Conservation (phyloP, 2,329 filamentous ascomycete species). For the Purpureocillium takamizusanense region DNA sequence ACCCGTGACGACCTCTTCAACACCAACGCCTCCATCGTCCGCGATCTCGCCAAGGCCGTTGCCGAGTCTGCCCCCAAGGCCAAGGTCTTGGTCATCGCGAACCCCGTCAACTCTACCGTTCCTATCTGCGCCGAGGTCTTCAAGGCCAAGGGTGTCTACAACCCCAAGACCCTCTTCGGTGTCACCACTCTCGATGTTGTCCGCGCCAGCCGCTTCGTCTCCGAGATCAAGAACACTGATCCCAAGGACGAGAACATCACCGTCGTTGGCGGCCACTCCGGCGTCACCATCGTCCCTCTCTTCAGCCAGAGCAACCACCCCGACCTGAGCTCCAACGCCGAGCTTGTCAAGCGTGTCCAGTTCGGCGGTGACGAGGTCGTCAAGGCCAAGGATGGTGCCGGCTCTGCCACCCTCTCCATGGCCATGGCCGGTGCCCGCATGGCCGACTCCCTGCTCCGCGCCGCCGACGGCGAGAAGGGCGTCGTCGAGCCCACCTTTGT, state of each 20-base stretch:
- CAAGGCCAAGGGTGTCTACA: conserved; percentile 93
- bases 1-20: conserved; percentile 99
- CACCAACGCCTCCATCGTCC: conserved; percentile 99
- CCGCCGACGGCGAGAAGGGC: conserved; percentile 86
- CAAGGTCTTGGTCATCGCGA: conserved; percentile 95
- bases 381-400: conserved; percentile 96
- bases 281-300: conserved; percentile 95
- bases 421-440: conserved; percentile 82
- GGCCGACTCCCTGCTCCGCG: conserved; percentile 89
- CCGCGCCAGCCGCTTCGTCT: conserved; percentile 95
- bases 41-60: conserved; percentile 91
- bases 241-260: conserved; percentile 89
- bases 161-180: conserved; percentile 98
- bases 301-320: conserved; percentile 89
- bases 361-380: conserved; percentile 99
- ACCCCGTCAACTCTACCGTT: conserved; percentile 99
- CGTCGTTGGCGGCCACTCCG: conserved; percentile 94
- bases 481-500: conserved; percentile 95
- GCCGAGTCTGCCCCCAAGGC: conserved; percentile 84
- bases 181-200: conserved; percentile 99
- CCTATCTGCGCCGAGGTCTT: conserved; percentile 95
- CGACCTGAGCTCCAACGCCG: conserved; percentile 68
- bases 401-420: conserved; percentile 97
- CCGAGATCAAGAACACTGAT: conserved; percentile 83
- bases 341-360: conserved; percentile 89